Evolutionary conservation across 495 filamentous ascomycete genomes (phyloP), one percentile per base, ranked within the genome.

Genomic region (Aspergillus ostianus): DNA sequence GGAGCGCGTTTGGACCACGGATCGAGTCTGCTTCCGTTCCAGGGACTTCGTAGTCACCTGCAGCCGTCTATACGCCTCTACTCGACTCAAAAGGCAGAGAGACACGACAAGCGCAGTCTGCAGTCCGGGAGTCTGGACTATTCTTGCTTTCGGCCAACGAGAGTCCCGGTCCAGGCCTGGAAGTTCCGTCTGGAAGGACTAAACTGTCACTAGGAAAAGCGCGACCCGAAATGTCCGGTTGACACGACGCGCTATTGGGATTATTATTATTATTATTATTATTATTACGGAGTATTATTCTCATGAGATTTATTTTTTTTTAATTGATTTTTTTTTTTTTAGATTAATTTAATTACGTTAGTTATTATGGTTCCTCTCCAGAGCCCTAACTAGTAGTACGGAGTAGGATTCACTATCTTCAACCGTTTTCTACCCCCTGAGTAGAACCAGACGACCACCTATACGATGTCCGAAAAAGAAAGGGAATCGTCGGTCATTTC

Each of bases 11-110:
- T 55, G 53, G 41, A 32, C 55, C 55, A 57, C 55, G 55, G 55
- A 57, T 57, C 55, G 55, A 57, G 55, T 48, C 45, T 50, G 15
- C 20, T 26, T 49, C 55, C 26, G 55, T 57, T 50, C 55, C 55
- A 57, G 55, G 55, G 41, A 27, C 49, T 21, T n/a, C 15, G 46
- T n/a, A 18, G 46, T 47, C 46, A 47, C 46, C 46, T 47, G 46
- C 46, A 47, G 20, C 46, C 46, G 20, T 18, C 44, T 46, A 2
- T 26, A 4, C 23, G 23, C 4, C 23, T 26, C 23, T 26, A 4
- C 2, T 26, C 23, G n/a, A n/a, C n/a, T n/a, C n/a, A n/a, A 26
- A 2, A 26, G 23, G 23, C 23, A 26, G 23, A 26, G 23, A 26
- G 23, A 26, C 36, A 41, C 36, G 36, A 41, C 36, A 41, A 41